These are phyloP conservation scores for Microbotryomycetes sp. DNA, from an alignment of 1,284 basidiomycete species.

Conservation along the genomic window DNA sequence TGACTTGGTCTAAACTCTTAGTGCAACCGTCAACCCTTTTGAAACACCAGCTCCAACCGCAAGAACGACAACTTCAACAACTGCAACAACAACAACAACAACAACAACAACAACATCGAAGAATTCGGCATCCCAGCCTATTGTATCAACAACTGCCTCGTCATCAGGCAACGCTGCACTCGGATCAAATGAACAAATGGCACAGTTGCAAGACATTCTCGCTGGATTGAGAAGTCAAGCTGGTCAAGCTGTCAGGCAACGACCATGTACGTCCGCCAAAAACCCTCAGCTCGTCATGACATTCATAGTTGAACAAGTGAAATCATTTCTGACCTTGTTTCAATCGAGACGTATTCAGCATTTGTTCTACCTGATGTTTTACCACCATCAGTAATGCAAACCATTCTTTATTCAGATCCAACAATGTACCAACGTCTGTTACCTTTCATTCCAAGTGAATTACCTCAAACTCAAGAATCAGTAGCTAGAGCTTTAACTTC, in stretches of 20 bases:
- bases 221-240: conserved; percentile 4
- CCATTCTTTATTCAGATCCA: conserved; percentile 27
- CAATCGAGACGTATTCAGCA: conserved; percentile 10
- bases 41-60: not conserved
- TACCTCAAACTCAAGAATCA: conserved; percentile 10
- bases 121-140: not conserved
- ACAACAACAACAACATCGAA: not conserved
- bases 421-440: conserved; percentile 23
- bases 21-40: not conserved
- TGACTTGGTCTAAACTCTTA: not conserved
- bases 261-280: not conserved
- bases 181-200: conserved; percentile 9
- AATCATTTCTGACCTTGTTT: conserved; percentile 8
- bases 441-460: conserved; percentile 22
- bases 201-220: conserved; percentile 21
- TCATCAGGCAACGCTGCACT: not conserved
- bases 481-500: conserved; percentile 23
- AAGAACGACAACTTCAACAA: not conserved
- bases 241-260: not conserved
- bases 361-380: conserved; percentile 34
- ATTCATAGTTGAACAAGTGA: not conserved
- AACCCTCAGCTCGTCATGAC: not conserved
- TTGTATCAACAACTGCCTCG: not conserved
- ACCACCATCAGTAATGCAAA: conserved; percentile 17
- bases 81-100: not conserved